Percentiles rank a stretch among this genome's conserved stretches.
Evolutionary conservation across 768 basidiomycete species (phyloP).

Genomic region (Tulasnella sp.): DNA sequence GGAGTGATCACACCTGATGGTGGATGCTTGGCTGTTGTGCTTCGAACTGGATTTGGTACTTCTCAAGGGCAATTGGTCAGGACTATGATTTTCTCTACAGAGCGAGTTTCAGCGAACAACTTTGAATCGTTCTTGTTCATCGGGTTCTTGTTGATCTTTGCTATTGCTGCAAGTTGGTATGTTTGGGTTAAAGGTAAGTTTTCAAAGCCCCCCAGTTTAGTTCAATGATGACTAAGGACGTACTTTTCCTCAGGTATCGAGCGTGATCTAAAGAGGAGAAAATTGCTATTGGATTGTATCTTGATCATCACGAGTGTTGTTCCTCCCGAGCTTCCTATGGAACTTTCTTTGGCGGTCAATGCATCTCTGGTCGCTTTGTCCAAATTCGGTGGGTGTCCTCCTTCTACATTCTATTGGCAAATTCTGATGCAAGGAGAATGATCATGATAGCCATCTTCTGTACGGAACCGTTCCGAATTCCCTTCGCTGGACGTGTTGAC

Average conservation of each 20-base stretch:
- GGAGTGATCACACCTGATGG: conserved; percentile 69
- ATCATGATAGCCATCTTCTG: conserved; percentile 79
- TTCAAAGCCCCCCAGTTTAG: neutral
- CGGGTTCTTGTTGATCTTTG: conserved; percentile 93
- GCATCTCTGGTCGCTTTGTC: conserved; percentile 85
- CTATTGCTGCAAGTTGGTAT: conserved; percentile 95
- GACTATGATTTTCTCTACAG: conserved; percentile 98
- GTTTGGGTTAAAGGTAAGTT: conserved; percentile 86
- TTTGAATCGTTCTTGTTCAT: conserved; percentile 94
- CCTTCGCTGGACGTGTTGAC: conserved; percentile 88
- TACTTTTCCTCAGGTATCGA: conserved; percentile 55
- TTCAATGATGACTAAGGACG: neutral
- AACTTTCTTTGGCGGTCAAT: conserved; percentile 90
- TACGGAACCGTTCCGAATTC: conserved; percentile 97
- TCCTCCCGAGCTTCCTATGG: conserved; percentile 97
- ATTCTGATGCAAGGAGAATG: neutral
- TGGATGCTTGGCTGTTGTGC: conserved; percentile 83
- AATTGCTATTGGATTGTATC: conserved; percentile 87
- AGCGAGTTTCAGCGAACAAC: conserved; percentile 94
- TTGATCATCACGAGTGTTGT: conserved; percentile 96
- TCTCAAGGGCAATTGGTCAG: conserved; percentile 93
- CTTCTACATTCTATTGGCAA: neutral
- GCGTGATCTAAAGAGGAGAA: conserved; percentile 84
- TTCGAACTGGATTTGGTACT: conserved; percentile 95
- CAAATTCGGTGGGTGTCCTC: conserved; percentile 58